A percentile compares a stretch with the other conserved stretches of the same genome.
phyloP scores from a whole-genome alignment of 306 rosid genomes.

The Cucurbita moschata region DNA sequence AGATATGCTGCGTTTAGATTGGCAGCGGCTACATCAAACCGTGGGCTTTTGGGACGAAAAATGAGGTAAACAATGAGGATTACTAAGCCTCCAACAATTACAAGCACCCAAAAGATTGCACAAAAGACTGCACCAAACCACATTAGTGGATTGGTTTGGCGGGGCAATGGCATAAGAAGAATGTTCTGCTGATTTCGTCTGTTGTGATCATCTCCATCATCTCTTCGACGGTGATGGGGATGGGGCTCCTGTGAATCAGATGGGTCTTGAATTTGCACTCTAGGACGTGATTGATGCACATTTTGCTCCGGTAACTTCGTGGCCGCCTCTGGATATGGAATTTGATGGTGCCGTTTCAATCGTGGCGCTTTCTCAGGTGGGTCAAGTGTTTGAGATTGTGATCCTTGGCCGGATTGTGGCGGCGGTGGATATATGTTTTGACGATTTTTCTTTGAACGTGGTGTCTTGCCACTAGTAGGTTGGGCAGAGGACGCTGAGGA shows the following conservation, averaged over 20 bases:
- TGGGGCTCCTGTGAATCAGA: neutral
- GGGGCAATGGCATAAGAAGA: conserved; percentile 4
- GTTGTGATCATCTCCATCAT: neutral
- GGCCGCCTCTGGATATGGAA: neutral
- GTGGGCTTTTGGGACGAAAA: conserved; percentile 67
- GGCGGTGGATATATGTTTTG: neutral
- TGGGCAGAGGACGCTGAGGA: neutral
- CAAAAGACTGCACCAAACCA: conserved; percentile 59
- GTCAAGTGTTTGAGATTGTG: conserved; percentile 1
- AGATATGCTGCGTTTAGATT: conserved; percentile 77
- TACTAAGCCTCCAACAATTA: conserved; percentile 60
- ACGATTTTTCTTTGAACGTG: neutral
- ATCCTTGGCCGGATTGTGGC: neutral
- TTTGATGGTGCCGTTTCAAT: neutral
- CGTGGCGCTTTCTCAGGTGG: neutral
- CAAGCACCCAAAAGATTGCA: conserved; percentile 56
- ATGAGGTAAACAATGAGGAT: conserved; percentile 71
- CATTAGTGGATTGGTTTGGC: conserved; percentile 16
- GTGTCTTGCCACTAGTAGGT: neutral
- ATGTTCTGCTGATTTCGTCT: neutral
- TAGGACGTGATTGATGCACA: neutral
- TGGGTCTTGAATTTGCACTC: neutral
- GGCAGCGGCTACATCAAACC: conserved; percentile 46
- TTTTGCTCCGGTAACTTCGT: neutral
- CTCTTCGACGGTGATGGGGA: neutral